These are phyloP conservation scores for Phyllosticta citriasiana DNA, from an alignment of 2,329 filamentous ascomycete species.

Conservation along the genomic window DNA sequence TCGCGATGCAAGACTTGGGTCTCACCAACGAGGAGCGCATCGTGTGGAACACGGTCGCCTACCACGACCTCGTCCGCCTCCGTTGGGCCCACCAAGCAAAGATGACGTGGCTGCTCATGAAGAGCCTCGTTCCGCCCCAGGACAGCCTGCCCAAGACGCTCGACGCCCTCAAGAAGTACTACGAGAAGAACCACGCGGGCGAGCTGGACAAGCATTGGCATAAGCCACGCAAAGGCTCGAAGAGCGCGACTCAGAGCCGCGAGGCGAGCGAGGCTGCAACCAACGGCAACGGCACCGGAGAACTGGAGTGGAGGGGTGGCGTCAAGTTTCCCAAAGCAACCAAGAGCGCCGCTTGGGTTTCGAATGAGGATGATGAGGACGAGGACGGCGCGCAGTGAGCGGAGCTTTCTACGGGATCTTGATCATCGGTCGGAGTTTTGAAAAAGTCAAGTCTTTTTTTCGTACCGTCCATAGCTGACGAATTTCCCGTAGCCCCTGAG, in stretches of 20 bases:
- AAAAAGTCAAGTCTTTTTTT: not conserved
- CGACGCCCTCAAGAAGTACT: slow-evolving; percentile 17
- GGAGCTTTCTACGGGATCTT: no score
- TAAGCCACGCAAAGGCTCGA: slow-evolving; percentile 1
- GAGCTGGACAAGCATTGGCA: slow-evolving; percentile 14
- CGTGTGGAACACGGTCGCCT: slow-evolving; percentile 23
- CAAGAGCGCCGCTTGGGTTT: not conserved
- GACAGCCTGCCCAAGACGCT: slow-evolving; percentile 13
- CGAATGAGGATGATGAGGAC: not conserved
- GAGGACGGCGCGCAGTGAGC: not conserved
- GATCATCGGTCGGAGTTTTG: not conserved
- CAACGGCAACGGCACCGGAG: not conserved
- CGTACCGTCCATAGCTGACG: not conserved
- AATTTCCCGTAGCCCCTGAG: not conserved
- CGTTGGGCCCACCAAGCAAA: slow-evolving; percentile 19
- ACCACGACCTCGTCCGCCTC: slow-evolving; percentile 17
- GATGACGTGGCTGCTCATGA: slow-evolving; percentile 15
- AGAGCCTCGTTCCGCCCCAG: slow-evolving; percentile 13
- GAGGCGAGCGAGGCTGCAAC: not conserved
- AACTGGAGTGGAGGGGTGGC: not conserved
- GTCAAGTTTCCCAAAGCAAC: not conserved
- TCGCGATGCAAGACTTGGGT: slow-evolving; percentile 20
- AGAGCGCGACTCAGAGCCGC: slow-evolving; percentile 1
- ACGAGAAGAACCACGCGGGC: slow-evolving; percentile 11
- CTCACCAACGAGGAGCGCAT: slow-evolving; percentile 23